These are phyloP conservation scores for Lithospermum erythrorhizon DNA, from an alignment of 257 asterid species.

Conservation along the genomic window DNA sequence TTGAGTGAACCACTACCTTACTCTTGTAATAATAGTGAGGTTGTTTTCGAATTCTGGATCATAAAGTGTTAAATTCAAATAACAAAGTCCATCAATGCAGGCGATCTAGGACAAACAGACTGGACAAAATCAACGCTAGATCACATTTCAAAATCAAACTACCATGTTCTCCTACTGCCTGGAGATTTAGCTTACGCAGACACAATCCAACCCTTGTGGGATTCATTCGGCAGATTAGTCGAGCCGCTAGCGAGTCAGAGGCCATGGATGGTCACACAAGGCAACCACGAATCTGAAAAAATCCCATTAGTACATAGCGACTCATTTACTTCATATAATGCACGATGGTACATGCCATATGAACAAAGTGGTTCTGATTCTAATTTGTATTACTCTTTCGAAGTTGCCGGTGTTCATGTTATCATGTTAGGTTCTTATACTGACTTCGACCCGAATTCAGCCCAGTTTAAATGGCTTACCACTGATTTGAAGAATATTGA, in stretches of 20 bases:
- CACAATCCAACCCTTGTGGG: constrained; percentile 42
- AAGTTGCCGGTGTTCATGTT: constrained; percentile 59
- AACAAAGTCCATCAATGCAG: constrained; percentile 17
- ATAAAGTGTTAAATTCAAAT: no score
- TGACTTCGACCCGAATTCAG: constrained; percentile 46
- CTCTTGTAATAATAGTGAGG: no score
- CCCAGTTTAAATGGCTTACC: constrained; percentile 55
- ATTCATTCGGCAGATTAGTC: constrained; percentile 59
- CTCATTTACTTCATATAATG: constrained; percentile 49
- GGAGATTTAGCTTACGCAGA: constrained; percentile 82
- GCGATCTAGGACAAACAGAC: constrained; percentile 73
- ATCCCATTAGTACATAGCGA: constrained; percentile 20
- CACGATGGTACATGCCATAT: constrained; percentile 84
- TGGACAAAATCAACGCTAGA: constrained; percentile 62
- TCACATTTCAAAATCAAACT: constrained; percentile 40
- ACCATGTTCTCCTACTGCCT: constrained; percentile 51
- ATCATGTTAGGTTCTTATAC: constrained; percentile 81
- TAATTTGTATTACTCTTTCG: constrained; percentile 70
- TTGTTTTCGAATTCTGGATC: no score
- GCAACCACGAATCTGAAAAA: constrained; percentile 75
- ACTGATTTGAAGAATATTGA: constrained; percentile 40
- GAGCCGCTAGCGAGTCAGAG: constrained; percentile 54
- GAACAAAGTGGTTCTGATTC: constrained; percentile 63
- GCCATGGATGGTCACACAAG: constrained; percentile 95
- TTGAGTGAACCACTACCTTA: no score